These are phyloP conservation scores for Patellaria atrata DNA, from an alignment of 495 filamentous ascomycete species.

Conservation along the genomic window DNA sequence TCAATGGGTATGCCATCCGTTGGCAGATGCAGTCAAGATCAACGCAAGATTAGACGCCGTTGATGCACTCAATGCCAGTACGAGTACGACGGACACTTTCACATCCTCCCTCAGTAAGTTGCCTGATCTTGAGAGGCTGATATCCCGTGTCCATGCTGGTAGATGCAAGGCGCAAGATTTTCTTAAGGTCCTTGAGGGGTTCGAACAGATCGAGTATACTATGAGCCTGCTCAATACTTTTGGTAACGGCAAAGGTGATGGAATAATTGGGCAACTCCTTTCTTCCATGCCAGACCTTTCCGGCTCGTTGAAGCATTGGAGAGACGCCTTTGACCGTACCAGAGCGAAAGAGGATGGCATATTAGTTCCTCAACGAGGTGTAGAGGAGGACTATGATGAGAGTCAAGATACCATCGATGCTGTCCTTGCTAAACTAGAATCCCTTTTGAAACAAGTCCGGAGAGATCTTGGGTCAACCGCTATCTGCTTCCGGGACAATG, in stretches of 20 bases:
- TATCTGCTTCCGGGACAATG: slow-evolving; percentile 74
- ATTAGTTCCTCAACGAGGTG: slow-evolving; percentile 73
- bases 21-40: slow-evolving; percentile 73
- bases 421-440: slow-evolving; percentile 56
- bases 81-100: slow-evolving; percentile 64
- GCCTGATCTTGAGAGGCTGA: slow-evolving; percentile 86
- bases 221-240: slow-evolving; percentile 61
- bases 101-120: slow-evolving; percentile 73
- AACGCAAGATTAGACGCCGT: slow-evolving; percentile 94
- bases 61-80: slow-evolving; percentile 76
- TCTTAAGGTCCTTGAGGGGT: slow-evolving; percentile 84
- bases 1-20: slow-evolving; percentile 94
- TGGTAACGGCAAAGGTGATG: slow-evolving; percentile 54
- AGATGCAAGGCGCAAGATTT: slow-evolving; percentile 83
- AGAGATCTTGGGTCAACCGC: slow-evolving; percentile 50
- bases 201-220: slow-evolving; percentile 91
- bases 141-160: slow-evolving; percentile 88
- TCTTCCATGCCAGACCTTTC: slow-evolving; percentile 70
- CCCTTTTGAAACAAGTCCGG: slow-evolving; percentile 54
- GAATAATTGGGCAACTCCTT: slow-evolving; percentile 73
- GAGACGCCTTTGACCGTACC: slow-evolving; percentile 75
- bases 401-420: slow-evolving; percentile 64
- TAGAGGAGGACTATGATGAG: slow-evolving; percentile 84
- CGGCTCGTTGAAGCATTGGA: slow-evolving; percentile 67
- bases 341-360: slow-evolving; percentile 63